phyloP scores from a whole-genome alignment of 2,329 filamentous ascomycete species.

The Cladosporium sp. region DNA sequence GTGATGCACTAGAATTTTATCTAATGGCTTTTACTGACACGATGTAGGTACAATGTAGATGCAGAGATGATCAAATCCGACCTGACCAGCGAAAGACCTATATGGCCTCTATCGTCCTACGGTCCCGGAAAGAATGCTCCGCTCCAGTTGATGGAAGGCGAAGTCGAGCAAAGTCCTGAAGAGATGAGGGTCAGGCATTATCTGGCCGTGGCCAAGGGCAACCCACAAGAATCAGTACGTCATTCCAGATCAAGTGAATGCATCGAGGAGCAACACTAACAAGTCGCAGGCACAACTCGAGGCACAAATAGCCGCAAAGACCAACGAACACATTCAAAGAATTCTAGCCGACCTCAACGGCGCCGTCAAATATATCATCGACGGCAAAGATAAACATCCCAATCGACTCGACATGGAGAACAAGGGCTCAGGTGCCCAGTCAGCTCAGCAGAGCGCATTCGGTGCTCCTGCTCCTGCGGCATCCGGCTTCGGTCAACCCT shows the following conservation, averaged over 20 bases:
- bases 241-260: background rate
- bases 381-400: constrained; percentile 65
- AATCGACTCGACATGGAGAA: constrained; percentile 63
- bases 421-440: constrained; percentile 3
- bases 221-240: constrained; percentile 48
- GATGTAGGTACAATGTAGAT: constrained; percentile 50
- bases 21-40: background rate
- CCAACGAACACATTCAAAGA: constrained; percentile 52
- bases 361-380: constrained; percentile 66
- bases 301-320: constrained; percentile 11
- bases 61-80: constrained; percentile 51
- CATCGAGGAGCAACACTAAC: background rate
- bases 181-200: constrained; percentile 76
- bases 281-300: background rate
- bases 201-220: constrained; percentile 58
- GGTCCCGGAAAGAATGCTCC: constrained; percentile 73
- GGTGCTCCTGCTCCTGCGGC: constrained; percentile 19
- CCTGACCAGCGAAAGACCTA: constrained; percentile 56
- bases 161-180: constrained; percentile 81
- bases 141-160: constrained; percentile 77
- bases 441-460: constrained; percentile 5
- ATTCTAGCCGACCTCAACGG: constrained; percentile 65
- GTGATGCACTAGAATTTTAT: background rate
- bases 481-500: constrained; percentile 39
- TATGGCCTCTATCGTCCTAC: constrained; percentile 85